A percentile compares a stretch with the other conserved stretches of the same genome.
Evolutionary conservation across 805 yeast species (phyloP).

Genomic region (Sugiyamaella lignohabitans): DNA sequence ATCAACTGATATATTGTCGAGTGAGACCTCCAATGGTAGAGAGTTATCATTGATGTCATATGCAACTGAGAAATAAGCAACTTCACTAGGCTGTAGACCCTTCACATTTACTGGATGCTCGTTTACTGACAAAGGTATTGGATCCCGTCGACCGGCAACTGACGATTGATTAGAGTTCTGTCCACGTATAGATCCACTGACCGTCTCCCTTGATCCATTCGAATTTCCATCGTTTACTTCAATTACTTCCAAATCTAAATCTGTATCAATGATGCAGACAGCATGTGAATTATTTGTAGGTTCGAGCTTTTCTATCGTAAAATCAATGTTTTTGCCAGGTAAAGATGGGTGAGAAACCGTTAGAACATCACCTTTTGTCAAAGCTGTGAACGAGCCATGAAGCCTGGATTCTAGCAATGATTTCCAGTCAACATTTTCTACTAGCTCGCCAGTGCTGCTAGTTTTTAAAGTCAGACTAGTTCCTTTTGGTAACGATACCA

Average conservation of each 20-base stretch:
- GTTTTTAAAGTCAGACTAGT: conserved; percentile 41
- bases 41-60: neutral
- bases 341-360: conserved; percentile 27
- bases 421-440: conserved; percentile 42
- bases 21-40: neutral
- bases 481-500: conserved; percentile 41
- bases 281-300: conserved; percentile 23
- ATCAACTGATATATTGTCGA: neutral
- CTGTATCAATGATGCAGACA: conserved; percentile 53
- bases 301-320: conserved; percentile 21
- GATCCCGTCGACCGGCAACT: too few relatives aligned
- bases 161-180: neutral
- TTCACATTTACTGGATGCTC: neutral
- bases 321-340: neutral
- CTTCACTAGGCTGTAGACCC: neutral
- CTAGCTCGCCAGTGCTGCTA: conserved; percentile 12
- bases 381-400: conserved; percentile 44
- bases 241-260: conserved; percentile 37
- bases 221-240: neutral
- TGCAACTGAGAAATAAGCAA: neutral
- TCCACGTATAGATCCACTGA: neutral
- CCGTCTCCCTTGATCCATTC: neutral
- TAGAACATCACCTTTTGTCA: conserved; percentile 38
- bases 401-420: conserved; percentile 45
- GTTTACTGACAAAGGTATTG: neutral